Conservation (phyloP, 805 yeast species). For the Dipodascopsis tothii region DNA sequence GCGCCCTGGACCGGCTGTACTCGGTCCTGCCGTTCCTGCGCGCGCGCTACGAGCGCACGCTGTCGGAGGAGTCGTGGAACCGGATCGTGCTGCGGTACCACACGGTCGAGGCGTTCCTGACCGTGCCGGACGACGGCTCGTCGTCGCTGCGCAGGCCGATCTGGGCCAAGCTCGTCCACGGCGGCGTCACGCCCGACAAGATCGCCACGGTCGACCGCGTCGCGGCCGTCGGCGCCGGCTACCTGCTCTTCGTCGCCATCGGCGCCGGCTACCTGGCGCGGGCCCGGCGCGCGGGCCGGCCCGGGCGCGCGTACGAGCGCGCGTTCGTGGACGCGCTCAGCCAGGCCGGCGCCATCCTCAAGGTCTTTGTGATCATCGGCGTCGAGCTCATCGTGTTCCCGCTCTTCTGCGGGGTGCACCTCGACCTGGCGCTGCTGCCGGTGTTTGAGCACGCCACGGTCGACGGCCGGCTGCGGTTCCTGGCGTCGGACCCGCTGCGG, state of each 20-base stretch:
- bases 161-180: slow-evolving; percentile 12
- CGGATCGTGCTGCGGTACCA: slow-evolving; percentile 5
- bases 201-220: slow-evolving; percentile 13
- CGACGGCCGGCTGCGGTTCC: slow-evolving; percentile 5
- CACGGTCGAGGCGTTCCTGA: not conserved
- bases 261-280: slow-evolving; percentile 16
- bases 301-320: slow-evolving; percentile 10
- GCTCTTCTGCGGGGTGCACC: slow-evolving; percentile 68
- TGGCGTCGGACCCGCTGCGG: slow-evolving; percentile 23
- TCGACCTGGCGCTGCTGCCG: slow-evolving; percentile 65
- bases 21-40: not conserved
- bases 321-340: slow-evolving; percentile 14
- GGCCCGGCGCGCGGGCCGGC: slow-evolving; percentile 1
- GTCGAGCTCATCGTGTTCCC: slow-evolving; percentile 85
- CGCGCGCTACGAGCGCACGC: not conserved
- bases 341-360: slow-evolving; percentile 45
- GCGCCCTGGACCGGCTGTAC: not conserved
- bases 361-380: slow-evolving; percentile 66
- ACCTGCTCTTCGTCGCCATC: slow-evolving; percentile 8
- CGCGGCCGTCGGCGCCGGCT: slow-evolving; percentile 15
- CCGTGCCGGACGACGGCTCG: slow-evolving; percentile 2
- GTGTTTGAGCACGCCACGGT: slow-evolving; percentile 31
- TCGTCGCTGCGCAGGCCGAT: slow-evolving; percentile 3
- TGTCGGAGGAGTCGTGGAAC: slow-evolving; percentile 5
- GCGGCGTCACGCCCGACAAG: slow-evolving; percentile 10